Percentiles rank a stretch among this genome's conserved stretches.
Conservation (phyloP, 768 basidiomycete species). For the Pilatotrama ljubarskyi region DNA sequence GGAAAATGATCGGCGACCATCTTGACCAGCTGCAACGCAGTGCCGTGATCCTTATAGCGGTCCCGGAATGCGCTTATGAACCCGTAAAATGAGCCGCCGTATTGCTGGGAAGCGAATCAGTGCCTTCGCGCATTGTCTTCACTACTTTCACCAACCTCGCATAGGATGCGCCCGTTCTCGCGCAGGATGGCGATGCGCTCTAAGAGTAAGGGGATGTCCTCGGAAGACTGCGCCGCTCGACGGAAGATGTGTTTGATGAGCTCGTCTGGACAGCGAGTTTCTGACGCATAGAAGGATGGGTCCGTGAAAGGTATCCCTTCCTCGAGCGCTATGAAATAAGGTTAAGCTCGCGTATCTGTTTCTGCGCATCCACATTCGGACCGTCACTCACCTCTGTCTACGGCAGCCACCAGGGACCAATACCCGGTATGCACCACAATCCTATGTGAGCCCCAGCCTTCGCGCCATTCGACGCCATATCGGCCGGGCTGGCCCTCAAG, state of each 20-base stretch:
- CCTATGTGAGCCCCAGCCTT: slow-evolving; percentile 59
- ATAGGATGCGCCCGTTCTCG: slow-evolving; percentile 71
- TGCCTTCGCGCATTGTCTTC: background rate
- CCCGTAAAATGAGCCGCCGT: slow-evolving; percentile 67
- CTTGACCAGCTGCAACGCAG: slow-evolving; percentile 72
- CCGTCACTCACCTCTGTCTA: slow-evolving; percentile 66
- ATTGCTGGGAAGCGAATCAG: slow-evolving; percentile 43
- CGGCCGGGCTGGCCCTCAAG: slow-evolving; percentile 55
- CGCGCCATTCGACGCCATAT: slow-evolving; percentile 79
- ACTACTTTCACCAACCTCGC: slow-evolving; percentile 45
- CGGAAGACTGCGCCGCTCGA: slow-evolving; percentile 52
- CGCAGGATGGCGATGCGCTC: slow-evolving; percentile 79
- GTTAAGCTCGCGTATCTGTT: background rate
- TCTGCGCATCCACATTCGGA: background rate
- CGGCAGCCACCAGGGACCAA: slow-evolving; percentile 81
- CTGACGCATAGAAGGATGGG: slow-evolving; percentile 76
- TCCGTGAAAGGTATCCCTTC: slow-evolving; percentile 76
- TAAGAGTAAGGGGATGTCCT: slow-evolving; percentile 66
- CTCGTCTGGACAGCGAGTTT: slow-evolving; percentile 66
- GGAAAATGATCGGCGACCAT: slow-evolving; percentile 72
- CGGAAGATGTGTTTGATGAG: slow-evolving; percentile 72
- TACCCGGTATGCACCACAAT: slow-evolving; percentile 73
- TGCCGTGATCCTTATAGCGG: slow-evolving; percentile 53
- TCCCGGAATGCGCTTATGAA: slow-evolving; percentile 64
- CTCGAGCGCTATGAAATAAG: slow-evolving; percentile 58